phyloP scores from a whole-genome alignment of 345 rosid genomes.

The Mangifera indica region DNA sequence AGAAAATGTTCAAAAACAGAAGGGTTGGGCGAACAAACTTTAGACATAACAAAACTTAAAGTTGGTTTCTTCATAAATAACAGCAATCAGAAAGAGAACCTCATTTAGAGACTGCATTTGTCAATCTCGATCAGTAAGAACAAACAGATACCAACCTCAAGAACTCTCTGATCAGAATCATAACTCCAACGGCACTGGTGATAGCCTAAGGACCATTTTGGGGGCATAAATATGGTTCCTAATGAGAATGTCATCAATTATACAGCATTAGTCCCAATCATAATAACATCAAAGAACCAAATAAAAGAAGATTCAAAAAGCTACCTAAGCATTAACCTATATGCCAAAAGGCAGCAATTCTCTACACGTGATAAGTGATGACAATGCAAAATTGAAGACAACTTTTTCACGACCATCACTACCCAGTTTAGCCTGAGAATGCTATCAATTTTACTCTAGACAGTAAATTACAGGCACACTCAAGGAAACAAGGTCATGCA shows the following conservation, averaged over 20 bases:
- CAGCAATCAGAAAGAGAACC: not conserved
- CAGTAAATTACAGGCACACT: not conserved
- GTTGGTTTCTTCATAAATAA: not conserved
- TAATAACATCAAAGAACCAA: not conserved
- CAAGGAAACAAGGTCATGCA: not conserved
- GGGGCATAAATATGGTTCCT: slow-evolving; percentile 94
- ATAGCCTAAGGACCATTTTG: slow-evolving; percentile 94
- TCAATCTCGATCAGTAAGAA: slow-evolving; percentile 5
- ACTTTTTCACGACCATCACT: not conserved
- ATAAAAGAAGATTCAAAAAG: not conserved
- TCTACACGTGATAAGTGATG: not conserved
- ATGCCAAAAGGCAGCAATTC: not conserved
- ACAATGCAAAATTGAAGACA: not conserved
- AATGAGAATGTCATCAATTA: slow-evolving; percentile 12
- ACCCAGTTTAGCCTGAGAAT: not conserved
- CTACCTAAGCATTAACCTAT: not conserved
- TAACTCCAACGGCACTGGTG: slow-evolving; percentile 98
- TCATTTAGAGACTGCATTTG: not conserved
- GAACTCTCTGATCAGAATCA: slow-evolving; percentile 70
- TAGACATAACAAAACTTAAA: not conserved
- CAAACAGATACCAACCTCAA: slow-evolving; percentile 51
- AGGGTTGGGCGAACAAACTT: not conserved
- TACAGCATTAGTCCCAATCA: not conserved
- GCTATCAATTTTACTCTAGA: not conserved
- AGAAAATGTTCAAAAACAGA: slow-evolving; percentile 14